Percentiles rank a stretch among this genome's conserved stretches.
Evolutionary conservation across 1,139 yeast genomes (phyloP).

Genomic region (Diutina ranongensis): DNA sequence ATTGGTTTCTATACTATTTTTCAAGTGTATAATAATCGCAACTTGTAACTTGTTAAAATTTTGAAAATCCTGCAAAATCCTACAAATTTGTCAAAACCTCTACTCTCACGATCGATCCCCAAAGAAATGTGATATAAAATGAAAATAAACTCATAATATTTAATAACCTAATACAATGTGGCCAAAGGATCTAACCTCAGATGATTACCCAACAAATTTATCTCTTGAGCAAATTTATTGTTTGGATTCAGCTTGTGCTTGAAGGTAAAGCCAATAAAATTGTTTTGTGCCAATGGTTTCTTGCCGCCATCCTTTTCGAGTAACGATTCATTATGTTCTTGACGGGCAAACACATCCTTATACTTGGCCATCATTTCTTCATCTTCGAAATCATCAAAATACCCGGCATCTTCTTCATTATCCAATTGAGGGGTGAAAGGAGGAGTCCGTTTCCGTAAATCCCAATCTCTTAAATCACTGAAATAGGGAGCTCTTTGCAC

Average conservation of each 20-base stretch:
- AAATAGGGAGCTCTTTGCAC: slow-evolving; percentile 75
- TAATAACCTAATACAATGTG: slow-evolving; percentile 24
- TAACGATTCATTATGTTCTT: slow-evolving; percentile 70
- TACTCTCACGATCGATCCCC: no score
- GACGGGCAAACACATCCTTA: slow-evolving; percentile 90
- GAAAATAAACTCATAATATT: no score
- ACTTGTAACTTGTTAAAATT: no score
- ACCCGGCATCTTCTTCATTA: slow-evolving; percentile 96
- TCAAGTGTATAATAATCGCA: no score
- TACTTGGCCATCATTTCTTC: slow-evolving; percentile 97
- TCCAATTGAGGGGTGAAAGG: slow-evolving; percentile 97
- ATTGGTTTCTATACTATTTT: no score
- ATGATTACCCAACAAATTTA: slow-evolving; percentile 23
- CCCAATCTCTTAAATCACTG: slow-evolving; percentile 66
- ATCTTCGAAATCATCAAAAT: slow-evolving; percentile 93
- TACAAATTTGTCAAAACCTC: no score
- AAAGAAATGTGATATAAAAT: no score
- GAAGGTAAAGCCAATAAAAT: slow-evolving; percentile 93
- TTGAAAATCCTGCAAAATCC: no score
- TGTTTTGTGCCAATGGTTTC: slow-evolving; percentile 24
- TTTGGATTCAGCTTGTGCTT: slow-evolving; percentile 71
- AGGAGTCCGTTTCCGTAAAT: slow-evolving; percentile 60
- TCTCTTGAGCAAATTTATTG: slow-evolving; percentile 34
- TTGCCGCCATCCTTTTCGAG: slow-evolving; percentile 45
- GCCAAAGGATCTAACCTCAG: slow-evolving; percentile 33